Evolutionary conservation across 371 early-diverging fungal genomes (phyloP).

Genomic region (Saksenaea vasiformis): DNA sequence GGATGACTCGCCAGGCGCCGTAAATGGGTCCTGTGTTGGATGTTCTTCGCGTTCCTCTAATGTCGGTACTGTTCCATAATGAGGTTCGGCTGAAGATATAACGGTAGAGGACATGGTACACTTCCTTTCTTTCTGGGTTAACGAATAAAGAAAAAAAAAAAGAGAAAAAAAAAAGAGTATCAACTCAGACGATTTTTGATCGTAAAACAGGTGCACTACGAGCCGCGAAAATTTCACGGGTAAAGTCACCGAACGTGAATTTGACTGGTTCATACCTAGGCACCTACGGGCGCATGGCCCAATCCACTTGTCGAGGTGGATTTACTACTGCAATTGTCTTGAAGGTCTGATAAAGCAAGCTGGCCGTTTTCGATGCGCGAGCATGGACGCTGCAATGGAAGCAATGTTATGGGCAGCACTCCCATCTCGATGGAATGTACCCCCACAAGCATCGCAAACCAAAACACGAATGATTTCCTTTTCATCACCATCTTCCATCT

Average conservation of each 20-base stretch:
- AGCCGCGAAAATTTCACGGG: too few species aligned
- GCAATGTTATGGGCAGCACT: neutral
- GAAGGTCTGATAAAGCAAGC: neutral
- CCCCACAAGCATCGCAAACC: too few species aligned
- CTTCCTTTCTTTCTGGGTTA: neutral
- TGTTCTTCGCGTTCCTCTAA: neutral
- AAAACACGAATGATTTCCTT: neutral
- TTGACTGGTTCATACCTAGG: neutral
- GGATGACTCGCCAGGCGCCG: constrained; percentile 17
- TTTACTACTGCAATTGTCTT: neutral
- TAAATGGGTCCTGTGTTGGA: constrained; percentile 1
- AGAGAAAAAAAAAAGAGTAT: neutral
- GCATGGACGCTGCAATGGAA: neutral
- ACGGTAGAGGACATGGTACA: neutral
- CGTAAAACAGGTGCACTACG: too few species aligned
- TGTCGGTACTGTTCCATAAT: neutral
- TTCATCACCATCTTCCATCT: neutral
- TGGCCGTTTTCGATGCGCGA: neutral
- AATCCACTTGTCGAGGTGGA: neutral
- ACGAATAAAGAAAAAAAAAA: neutral
- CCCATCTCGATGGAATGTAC: too few species aligned
- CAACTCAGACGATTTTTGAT: neutral
- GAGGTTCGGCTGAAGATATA: neutral
- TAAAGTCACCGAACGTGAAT: neutral
- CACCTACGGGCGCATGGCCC: too few species aligned